phyloP scores from a whole-genome alignment of 1,139 yeast genomes.

The Yamadazyma buinensis region DNA sequence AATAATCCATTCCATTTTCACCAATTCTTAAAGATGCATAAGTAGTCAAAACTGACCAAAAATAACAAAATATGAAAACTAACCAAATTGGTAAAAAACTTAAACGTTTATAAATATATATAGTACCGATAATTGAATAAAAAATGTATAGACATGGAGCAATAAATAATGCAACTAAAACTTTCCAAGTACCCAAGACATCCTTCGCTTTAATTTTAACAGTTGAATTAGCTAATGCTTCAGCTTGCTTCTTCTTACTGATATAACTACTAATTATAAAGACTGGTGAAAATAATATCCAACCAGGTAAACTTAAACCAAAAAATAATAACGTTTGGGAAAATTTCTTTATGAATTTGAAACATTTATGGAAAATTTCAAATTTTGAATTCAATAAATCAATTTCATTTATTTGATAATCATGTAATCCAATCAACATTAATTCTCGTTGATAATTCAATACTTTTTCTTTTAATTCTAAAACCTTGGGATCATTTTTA shows the following conservation, averaged over 20 bases:
- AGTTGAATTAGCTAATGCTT: slow-evolving; percentile 40
- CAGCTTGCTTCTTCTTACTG: slow-evolving; percentile 34
- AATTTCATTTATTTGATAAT: slow-evolving; percentile 40
- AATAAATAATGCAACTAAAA: slow-evolving; percentile 40
- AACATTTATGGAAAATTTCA: slow-evolving; percentile 24
- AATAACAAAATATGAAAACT: slow-evolving; percentile 31
- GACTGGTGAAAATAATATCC: slow-evolving; percentile 42
- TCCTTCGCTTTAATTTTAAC: slow-evolving; percentile 46
- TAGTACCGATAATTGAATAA: slow-evolving; percentile 37
- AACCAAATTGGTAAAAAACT: slow-evolving; percentile 3
- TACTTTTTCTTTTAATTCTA: slow-evolving; percentile 30
- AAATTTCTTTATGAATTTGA: slow-evolving; percentile 26
- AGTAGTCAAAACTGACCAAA: slow-evolving; percentile 41
- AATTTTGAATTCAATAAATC: slow-evolving; percentile 16
- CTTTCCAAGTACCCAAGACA: slow-evolving; percentile 47
- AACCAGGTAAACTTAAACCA: slow-evolving; percentile 40
- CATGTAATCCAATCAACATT: slow-evolving; percentile 36
- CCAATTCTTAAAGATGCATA: slow-evolving; percentile 41
- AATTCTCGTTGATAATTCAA: slow-evolving; percentile 33
- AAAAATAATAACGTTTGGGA: slow-evolving; percentile 30
- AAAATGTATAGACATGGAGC: slow-evolving; percentile 43
- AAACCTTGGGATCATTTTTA: slow-evolving; percentile 33
- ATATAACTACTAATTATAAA: slow-evolving; percentile 35
- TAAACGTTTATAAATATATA: slow-evolving; percentile 14
- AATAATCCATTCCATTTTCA: slow-evolving; percentile 40